Percentiles rank a stretch among this genome's conserved stretches.
These are phyloP conservation scores for Eimeria acervulina DNA, from an alignment of 169 alveolate genomes.

Conservation along the genomic window DNA sequence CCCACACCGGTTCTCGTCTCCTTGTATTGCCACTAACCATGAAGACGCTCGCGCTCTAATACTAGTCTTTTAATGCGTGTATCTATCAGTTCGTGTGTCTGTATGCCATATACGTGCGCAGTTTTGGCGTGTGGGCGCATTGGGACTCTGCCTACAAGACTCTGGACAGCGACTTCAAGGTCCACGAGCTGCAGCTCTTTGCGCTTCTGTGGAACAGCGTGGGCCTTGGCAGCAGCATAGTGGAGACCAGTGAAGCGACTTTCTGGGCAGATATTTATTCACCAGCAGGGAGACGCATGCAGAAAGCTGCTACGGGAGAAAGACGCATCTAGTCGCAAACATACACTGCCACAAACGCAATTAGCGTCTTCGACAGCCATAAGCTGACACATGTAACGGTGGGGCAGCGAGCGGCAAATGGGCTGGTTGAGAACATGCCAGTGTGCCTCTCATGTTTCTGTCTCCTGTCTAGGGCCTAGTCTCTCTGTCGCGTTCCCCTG, in stretches of 20 bases:
- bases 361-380: not conserved
- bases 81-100: not conserved
- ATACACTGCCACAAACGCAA: not conserved
- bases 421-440: not conserved
- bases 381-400: not conserved
- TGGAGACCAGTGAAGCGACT: not conserved
- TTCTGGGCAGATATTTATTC: not conserved
- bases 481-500: slow-evolving; percentile 65
- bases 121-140: slow-evolving; percentile 83
- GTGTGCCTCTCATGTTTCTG: not conserved
- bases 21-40: not conserved
- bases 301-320: not conserved
- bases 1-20: not conserved
- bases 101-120: not conserved
- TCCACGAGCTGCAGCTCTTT: slow-evolving; percentile 73
- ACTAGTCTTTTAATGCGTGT: no score
- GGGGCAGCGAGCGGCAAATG: not conserved
- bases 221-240: not conserved
- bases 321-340: not conserved
- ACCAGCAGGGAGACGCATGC: not conserved
- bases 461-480: slow-evolving; percentile 66
- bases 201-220: slow-evolving; percentile 75
- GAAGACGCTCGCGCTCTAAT: no score
- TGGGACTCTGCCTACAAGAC: slow-evolving; percentile 86
- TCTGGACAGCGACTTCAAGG: slow-evolving; percentile 83